These are phyloP conservation scores for Guadua angustifolia DNA, from an alignment of 176 grass and related monocot species.

Conservation along the genomic window DNA sequence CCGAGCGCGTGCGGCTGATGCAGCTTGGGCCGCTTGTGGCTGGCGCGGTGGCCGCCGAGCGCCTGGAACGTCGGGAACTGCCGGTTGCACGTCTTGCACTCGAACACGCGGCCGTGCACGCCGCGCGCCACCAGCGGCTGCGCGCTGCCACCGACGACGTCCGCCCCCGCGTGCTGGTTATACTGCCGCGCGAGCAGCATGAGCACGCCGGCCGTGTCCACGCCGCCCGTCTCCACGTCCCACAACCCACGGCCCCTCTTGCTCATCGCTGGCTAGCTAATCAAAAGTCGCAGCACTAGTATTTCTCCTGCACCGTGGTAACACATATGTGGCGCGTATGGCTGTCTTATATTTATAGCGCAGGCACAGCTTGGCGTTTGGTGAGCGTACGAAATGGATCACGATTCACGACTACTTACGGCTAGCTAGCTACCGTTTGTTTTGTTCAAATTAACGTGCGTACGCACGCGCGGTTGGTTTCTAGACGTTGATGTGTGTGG, in stretches of 20 bases:
- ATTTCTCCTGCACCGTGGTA: not conserved
- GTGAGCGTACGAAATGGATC: conserved; percentile 4
- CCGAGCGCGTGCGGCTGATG: not conserved
- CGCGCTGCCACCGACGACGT: not conserved
- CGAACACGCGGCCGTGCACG: conserved; percentile 57
- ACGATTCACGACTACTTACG: conserved; percentile 13
- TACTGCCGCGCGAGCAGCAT: conserved; percentile 64
- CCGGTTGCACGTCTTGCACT: conserved; percentile 94
- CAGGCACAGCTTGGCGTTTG: not conserved
- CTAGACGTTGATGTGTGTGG: conserved; percentile 38
- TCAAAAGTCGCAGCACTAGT: not conserved
- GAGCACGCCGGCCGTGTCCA: conserved; percentile 65
- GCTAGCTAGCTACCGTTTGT: not conserved
- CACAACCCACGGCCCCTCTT: conserved; percentile 48
- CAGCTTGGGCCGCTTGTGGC: conserved; percentile 66
- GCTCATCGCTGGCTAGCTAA: conserved; percentile 32
- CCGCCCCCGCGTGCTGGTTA: not conserved
- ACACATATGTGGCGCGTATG: not conserved
- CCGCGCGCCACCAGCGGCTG: not conserved
- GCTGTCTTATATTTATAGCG: not conserved
- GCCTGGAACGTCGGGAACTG: conserved; percentile 93
- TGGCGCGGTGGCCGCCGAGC: conserved; percentile 85
- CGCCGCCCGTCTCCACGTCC: conserved; percentile 46
- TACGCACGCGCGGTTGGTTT: not conserved
- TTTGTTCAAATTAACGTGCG: not conserved